These are phyloP conservation scores for Penicillium verhagenii DNA, from an alignment of 495 filamentous ascomycete genomes.

Conservation along the genomic window DNA sequence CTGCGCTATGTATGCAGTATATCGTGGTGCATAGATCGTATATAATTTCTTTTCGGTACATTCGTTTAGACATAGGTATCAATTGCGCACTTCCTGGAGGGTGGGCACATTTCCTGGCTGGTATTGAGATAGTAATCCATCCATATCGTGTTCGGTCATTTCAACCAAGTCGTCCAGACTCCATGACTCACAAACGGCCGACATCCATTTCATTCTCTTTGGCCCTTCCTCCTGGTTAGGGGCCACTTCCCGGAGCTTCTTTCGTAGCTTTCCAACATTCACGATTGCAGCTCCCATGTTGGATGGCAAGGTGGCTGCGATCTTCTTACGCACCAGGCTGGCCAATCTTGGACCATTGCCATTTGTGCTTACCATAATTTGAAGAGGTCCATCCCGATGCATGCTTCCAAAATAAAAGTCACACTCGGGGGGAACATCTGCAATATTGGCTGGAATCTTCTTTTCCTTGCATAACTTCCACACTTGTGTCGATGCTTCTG, in stretches of 20 bases:
- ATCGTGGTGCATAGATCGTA: too few relatives aligned
- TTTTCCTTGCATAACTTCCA: constrained; percentile 88
- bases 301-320: constrained; percentile 69
- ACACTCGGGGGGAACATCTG: constrained; percentile 94
- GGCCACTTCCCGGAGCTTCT: constrained; percentile 74
- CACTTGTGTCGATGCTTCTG: constrained; percentile 77
- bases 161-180: constrained; percentile 79
- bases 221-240: constrained; percentile 70
- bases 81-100: constrained; percentile 37
- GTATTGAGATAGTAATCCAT: constrained; percentile 69
- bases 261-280: constrained; percentile 75
- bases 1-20: too few relatives aligned
- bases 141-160: constrained; percentile 85
- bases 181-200: constrained; percentile 84
- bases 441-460: constrained; percentile 88
- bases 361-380: constrained; percentile 98
- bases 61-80: not conserved
- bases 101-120: constrained; percentile 43
- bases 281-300: constrained; percentile 81
- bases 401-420: constrained; percentile 98
- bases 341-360: constrained; percentile 93
- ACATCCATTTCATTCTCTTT: constrained; percentile 96
- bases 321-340: constrained; percentile 78
- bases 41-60: too few relatives aligned
- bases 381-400: constrained; percentile 89